Evolutionary conservation across 148 eudicot species (phyloP), one percentile per base, ranked within the genome.

Genomic region (Salicornia ramosissima): DNA sequence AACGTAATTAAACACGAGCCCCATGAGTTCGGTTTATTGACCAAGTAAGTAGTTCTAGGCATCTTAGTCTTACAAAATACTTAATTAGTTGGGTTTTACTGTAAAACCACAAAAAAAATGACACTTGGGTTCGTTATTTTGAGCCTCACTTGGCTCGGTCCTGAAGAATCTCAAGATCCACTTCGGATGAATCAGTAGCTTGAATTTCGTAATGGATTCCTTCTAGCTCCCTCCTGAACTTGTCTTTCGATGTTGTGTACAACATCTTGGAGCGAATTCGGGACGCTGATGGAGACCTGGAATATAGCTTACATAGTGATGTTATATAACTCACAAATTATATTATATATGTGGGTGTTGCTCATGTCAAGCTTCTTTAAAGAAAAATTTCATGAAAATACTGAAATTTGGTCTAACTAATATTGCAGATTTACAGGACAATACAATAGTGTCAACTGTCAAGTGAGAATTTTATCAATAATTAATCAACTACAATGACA

Each of bases 171-270:
- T 81, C 90, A 22, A 88, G 84, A 36, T 84, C 88, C 83, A 86
- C 78, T 66, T 88, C 94, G 8, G 88, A 77, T 14, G 88, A 81
- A 75, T 88, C 94, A 16, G 94, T 88, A 34, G 94, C 94, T 71
- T 88, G 94, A 72, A 88, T 88, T 69, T 88, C 94, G 21, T 82
- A 88, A 79, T 88, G 94, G 75, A 88, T 79, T 45, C 90, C 94
- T 26, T 82, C 75, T 21, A 88, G 74, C 79, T 88, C 90, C 76
- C 87, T 71, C 67, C 87, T 79, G 78, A 88, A 86, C 68, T 81
- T 81, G 47, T 80, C 84, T 76, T 88, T 86, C 51, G 94, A 84
- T 79, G 90, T 86, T 22, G 93, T 88, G 70, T 88, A 88, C 40
- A 86, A 75, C 92, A 88, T 86, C 86, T 88, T 88, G 39, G 77